phyloP scores from a whole-genome alignment of 805 yeast genomes.

The Nakazawaea laoshanensis region DNA sequence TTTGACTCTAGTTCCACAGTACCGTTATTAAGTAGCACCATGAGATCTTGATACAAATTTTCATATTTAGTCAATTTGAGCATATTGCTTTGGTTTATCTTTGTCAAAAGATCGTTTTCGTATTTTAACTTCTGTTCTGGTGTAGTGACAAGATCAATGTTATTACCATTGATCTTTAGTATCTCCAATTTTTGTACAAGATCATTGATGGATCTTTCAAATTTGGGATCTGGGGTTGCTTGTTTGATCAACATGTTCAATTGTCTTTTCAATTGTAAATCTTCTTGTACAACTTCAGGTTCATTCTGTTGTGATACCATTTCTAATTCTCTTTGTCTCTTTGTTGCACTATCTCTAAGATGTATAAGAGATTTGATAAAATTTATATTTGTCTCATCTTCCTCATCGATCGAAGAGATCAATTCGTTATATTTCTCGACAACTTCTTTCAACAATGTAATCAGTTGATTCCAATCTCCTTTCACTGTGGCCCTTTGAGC shows the following conservation, averaged over 20 bases:
- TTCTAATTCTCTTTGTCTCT: constrained; percentile 17
- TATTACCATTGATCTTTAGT: constrained; percentile 9
- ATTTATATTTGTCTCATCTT: constrained; percentile 2
- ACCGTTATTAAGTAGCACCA: not conserved
- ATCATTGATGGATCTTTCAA: constrained; percentile 3
- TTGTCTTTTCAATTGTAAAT: not conserved
- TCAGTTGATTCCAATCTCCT: constrained; percentile 33
- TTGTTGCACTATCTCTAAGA: constrained; percentile 16
- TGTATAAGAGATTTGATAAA: constrained; percentile 15
- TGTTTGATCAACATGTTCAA: not conserved
- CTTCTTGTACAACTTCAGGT: constrained; percentile 9
- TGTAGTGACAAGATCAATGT: constrained; percentile 9
- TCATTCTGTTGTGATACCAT: constrained; percentile 8
- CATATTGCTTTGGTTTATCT: constrained; percentile 4
- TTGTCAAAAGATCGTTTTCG: constrained; percentile 8
- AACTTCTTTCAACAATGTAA: constrained; percentile 28
- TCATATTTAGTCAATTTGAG: constrained; percentile 3
- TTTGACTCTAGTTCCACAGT: not conserved
- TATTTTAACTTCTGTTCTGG: constrained; percentile 10
- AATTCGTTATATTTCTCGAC: constrained; percentile 21
- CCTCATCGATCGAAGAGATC: constrained; percentile 10
- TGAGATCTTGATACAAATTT: constrained; percentile 1
- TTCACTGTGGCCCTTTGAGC: constrained; percentile 42
- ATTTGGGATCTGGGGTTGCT: not conserved
- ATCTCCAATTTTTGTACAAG: constrained; percentile 5